phyloP scores from a whole-genome alignment of 164 flowering plant genomes.

The Malania oleifera region DNA sequence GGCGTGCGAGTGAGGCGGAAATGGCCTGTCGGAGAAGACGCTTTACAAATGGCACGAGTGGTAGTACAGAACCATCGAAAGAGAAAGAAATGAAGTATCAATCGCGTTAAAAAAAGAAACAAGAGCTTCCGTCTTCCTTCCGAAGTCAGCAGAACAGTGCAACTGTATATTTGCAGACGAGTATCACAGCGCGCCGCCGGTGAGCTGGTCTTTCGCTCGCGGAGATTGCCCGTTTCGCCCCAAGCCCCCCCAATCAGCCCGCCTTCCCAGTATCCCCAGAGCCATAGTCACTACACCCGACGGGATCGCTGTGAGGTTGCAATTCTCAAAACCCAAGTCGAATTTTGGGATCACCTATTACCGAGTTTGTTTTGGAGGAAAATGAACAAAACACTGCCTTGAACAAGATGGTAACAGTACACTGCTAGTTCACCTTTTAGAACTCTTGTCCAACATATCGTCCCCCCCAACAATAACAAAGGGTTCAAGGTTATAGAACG shows the following conservation, averaged over 20 bases:
- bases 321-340: slow-evolving; percentile 45
- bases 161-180: neutral
- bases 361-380: slow-evolving; percentile 25
- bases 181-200: slow-evolving; percentile 3
- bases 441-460: slow-evolving; percentile 9
- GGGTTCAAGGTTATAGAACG: neutral
- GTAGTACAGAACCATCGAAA: slow-evolving; percentile 18
- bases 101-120: neutral
- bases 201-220: slow-evolving; percentile 29
- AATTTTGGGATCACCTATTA: slow-evolving; percentile 44
- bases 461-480: slow-evolving; percentile 22
- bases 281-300: slow-evolving; percentile 20
- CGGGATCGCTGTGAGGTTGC: slow-evolving; percentile 30
- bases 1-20: slow-evolving; percentile 3
- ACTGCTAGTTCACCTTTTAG: slow-evolving; percentile 12
- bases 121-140: neutral
- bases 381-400: slow-evolving; percentile 11
- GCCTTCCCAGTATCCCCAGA: slow-evolving; percentile 38
- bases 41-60: slow-evolving; percentile 21
- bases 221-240: slow-evolving; percentile 20
- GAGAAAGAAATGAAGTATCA: neutral
- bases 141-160: neutral
- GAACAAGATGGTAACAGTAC: slow-evolving; percentile 16
- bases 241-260: slow-evolving; percentile 42
- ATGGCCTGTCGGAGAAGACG: slow-evolving; percentile 15